Conservation (phyloP, 2,329 filamentous ascomycete genomes). For the Claviceps sp. region DNA sequence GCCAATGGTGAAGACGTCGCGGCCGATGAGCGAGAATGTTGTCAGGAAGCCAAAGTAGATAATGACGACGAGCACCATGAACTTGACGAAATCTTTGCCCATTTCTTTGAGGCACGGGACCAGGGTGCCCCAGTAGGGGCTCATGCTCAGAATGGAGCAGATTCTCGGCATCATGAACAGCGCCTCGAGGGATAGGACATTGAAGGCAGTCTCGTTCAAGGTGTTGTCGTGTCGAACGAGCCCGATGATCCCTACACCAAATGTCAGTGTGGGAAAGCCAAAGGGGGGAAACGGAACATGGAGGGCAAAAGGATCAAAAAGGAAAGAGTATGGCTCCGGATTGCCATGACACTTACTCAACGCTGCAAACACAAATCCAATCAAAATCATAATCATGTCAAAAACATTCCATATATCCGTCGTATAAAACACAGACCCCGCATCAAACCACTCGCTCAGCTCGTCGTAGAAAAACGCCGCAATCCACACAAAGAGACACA, state of each 20-base stretch:
- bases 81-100: conserved; percentile 85
- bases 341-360: conserved; percentile 41
- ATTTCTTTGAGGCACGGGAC: conserved; percentile 90
- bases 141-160: conserved; percentile 74
- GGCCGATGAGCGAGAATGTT: conserved; percentile 68
- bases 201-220: conserved; percentile 70
- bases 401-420: conserved; percentile 73
- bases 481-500: conserved; percentile 73
- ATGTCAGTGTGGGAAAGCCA: neutral
- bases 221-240: conserved; percentile 38
- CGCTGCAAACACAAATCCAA: conserved; percentile 57
- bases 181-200: conserved; percentile 79
- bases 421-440: conserved; percentile 74
- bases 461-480: conserved; percentile 81
- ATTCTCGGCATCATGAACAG: conserved; percentile 83
- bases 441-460: conserved; percentile 71
- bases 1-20: conserved; percentile 49
- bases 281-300: neutral
- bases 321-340: neutral
- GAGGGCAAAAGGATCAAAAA: neutral
- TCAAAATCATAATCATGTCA: conserved; percentile 60
- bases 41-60: conserved; percentile 82
- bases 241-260: conserved; percentile 17
- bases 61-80: conserved; percentile 65
- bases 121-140: conserved; percentile 79